Base-by-base conservation (phyloP, 2,329 filamentous ascomycete genomes). In the Colletotrichum spinosum region DNA sequence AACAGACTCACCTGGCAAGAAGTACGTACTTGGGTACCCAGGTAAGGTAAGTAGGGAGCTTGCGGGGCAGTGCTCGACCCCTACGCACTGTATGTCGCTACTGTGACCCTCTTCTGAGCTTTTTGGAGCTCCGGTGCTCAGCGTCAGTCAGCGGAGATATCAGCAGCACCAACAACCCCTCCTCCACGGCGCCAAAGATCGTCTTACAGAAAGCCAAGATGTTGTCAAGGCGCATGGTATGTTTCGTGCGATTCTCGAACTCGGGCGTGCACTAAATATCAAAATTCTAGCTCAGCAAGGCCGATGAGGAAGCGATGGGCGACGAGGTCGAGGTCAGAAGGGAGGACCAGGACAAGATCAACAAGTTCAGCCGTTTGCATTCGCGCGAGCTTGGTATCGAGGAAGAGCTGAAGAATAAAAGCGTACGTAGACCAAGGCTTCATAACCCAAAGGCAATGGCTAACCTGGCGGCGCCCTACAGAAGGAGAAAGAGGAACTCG, bases 291-390 rank as follows among this genome's bases (percentile, higher is more conserved):
- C 91, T 99, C 71, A 93, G 93, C 50, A 97, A 93, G 76, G 95
- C 97, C 77, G 95, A 98, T 73, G 96, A 99, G 80, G 90, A 89
- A 65, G 84, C 89, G 17, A 85, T 85, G 56, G 86, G 88, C 67
- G 92, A 96, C 70, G 96, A 99, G 76, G 91, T 94, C 72, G 92
- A 97, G 79, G 96, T 99, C 65, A 92, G 96, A 67, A 92, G 94
- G 74, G 94, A 98, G 78, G 96, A 99, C 77, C 96, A 99, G 79
- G 94, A 98, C 82, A 97, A 96, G 81, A 99, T 99, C 88, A 99
- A 99, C 81, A 91, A 90, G 70, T 99, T 99, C 84, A 97, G 94
- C 79, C 90, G 94, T 49, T 84, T 99, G 68, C 96, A 99, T 78
- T 93, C 97, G 76, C 91, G 92, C 55, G 92, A 97, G 77, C 85